Evolutionary conservation across 768 basidiomycete species (phyloP).

Genomic region (Auricularia cornea): DNA sequence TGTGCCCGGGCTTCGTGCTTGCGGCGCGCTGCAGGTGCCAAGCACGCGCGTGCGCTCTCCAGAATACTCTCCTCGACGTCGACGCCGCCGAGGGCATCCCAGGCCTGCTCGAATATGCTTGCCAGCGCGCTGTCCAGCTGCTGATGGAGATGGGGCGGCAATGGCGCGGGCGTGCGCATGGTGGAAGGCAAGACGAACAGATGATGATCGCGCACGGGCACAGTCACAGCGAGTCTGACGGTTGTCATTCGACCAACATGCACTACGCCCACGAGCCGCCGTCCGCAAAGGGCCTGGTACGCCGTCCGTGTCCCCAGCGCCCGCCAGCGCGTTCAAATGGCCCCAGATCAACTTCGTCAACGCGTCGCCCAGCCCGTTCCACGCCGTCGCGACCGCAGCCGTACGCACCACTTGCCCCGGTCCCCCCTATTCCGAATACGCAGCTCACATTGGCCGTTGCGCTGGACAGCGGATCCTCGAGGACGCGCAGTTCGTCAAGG

Average conservation of each 20-base stretch:
- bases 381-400: slow-evolving; percentile 71
- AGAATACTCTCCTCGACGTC: too few species aligned
- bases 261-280: neutral
- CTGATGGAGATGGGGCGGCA: too few species aligned
- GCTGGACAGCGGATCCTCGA: neutral
- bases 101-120: too few species aligned
- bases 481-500: slow-evolving; percentile 17
- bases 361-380: slow-evolving; percentile 89
- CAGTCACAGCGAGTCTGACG: neutral
- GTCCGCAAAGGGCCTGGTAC: neutral
- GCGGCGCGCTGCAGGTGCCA: too few species aligned
- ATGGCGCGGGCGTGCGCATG: too few species aligned
- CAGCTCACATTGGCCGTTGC: neutral
- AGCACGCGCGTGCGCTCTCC: too few species aligned
- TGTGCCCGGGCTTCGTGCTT: too few species aligned
- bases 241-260: neutral
- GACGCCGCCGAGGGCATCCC: too few species aligned
- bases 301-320: too few species aligned
- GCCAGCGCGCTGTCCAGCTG: too few species aligned
- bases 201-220: neutral
- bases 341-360: slow-evolving; percentile 53
- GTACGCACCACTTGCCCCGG: too few species aligned
- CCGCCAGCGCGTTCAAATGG: neutral
- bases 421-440: neutral
- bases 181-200: too few species aligned